Base-by-base conservation (phyloP, 257 asterid species). In the Verbascum thapsus region DNA sequence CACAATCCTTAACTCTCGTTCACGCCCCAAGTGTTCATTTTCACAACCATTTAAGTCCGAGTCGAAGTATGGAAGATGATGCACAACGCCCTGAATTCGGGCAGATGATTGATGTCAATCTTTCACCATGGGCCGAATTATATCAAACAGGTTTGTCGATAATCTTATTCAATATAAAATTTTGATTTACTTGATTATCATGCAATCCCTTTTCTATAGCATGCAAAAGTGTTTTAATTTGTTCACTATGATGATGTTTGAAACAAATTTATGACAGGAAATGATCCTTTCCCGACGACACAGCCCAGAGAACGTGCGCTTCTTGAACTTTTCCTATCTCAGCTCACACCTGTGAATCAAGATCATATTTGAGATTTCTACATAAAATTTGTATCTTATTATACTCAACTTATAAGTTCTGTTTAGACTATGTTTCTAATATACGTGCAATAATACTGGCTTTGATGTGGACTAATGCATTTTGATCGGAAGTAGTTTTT, bases 291-390 rank as follows among this genome's bases (percentile, higher is more conserved):
- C 57, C 88, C 86, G 0, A 69, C 56, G 16, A 9, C 81, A 7
- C 92, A 74, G 58, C 92, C 88, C 7, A 78, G 95, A 72, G 95
- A 88, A 69, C 64, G 82, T 55, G 92, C 90, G 0, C 78, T 88
- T 6, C 83, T 83, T 58, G 91, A 88, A 45, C 79, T 81, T 67
- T 83, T 74, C 55, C 72, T 83, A 32, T 85, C 95, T 38, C 92
- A 78, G 57, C 86, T 88, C 40, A 75, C 83, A 0, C 90, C 92
- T 4, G 83, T 71, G 44, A 61, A 75, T 73, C 86, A 70, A 61
- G 78, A 78, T 52, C 81, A 58, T 49, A 47, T 78, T 12, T 75
- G 47, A 74, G 47, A 42, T 57, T 39, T 16, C 67, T 35, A 37
- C 61, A 64, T 32, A 12, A 5, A n/a, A 18, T 43, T 43, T 37